These are phyloP conservation scores for Russula ochroleuca DNA, from an alignment of 768 basidiomycete species.

Conservation along the genomic window DNA sequence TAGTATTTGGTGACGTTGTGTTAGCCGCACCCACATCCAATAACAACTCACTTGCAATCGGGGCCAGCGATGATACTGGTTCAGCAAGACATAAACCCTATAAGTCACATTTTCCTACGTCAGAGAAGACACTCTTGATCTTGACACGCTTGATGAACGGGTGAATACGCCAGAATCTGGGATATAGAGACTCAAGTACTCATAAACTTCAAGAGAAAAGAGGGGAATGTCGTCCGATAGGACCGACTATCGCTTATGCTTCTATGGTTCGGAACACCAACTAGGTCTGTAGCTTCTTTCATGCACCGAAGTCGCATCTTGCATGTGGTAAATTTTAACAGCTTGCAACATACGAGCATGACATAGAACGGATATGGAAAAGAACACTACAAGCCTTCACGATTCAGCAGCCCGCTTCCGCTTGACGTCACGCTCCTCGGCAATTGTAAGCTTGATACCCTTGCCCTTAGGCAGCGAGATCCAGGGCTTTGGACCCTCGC, in stretches of 20 bases:
- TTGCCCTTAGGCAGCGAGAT: constrained; percentile 96
- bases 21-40: too few species aligned
- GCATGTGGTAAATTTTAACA: constrained; percentile 23
- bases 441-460: constrained; percentile 95
- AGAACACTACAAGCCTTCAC: constrained; percentile 18
- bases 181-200: neutral
- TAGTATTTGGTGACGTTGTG: too few species aligned
- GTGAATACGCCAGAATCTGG: too few species aligned
- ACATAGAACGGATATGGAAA: constrained; percentile 20
- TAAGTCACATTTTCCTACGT: neutral
- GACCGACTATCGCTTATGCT: neutral
- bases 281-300: neutral
- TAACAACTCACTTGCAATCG: neutral
- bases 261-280: neutral
- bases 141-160: too few species aligned
- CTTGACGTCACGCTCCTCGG: constrained; percentile 92
- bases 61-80: too few species aligned
- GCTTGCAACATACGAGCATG: constrained; percentile 34
- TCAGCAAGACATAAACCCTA: too few species aligned
- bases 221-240: neutral
- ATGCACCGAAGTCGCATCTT: neutral
- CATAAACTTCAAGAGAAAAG: neutral
- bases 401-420: constrained; percentile 73
- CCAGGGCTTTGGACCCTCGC: constrained; percentile 93
- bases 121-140: too few species aligned